A percentile compares a stretch with the other conserved stretches of the same genome.
Conservation (phyloP, 2,329 filamentous ascomycete genomes). For the Plenodomus lindquistii region DNA sequence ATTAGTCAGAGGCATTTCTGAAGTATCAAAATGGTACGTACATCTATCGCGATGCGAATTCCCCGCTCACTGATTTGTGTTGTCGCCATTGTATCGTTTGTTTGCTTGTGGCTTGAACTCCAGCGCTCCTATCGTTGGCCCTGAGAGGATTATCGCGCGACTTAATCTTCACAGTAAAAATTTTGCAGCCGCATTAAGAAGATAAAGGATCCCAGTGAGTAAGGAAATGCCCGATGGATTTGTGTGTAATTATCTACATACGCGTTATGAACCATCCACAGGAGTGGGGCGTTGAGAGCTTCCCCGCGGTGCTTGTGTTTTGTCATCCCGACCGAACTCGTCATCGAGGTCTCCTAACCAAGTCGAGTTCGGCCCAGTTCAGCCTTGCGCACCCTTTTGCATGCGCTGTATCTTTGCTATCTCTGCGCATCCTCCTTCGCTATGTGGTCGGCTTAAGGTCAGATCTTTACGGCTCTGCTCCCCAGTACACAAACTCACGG, state of each 20-base stretch:
- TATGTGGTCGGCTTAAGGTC: too few species aligned
- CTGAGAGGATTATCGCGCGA: neutral
- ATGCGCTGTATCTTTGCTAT: too few species aligned
- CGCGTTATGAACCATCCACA: neutral
- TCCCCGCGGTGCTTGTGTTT: constrained; percentile 10
- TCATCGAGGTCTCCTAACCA: neutral
- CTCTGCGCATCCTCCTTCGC: too few species aligned
- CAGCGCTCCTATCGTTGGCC: neutral
- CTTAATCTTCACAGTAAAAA: neutral
- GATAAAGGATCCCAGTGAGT: neutral
- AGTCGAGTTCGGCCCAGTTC: neutral
- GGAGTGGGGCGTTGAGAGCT: constrained; percentile 10
- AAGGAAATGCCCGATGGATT: neutral
- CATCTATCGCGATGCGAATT: constrained; percentile 73
- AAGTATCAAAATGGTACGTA: constrained; percentile 14
- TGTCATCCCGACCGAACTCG: constrained; percentile 5
- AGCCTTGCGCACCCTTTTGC: too few species aligned
- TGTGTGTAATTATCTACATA: neutral
- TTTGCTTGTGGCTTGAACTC: too few species aligned
- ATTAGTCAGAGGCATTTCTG: constrained; percentile 8
- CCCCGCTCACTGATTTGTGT: constrained; percentile 52
- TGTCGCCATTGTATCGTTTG: constrained; percentile 24
- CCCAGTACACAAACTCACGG: too few species aligned
- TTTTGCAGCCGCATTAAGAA: neutral
- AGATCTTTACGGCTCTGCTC: too few species aligned